Percentiles rank a stretch among this genome's conserved stretches.
These are phyloP conservation scores for barley (Hordeum vulgare) DNA, from an alignment of 176 grass and related monocot genomes.

Conservation along the genomic window MorexV3_pseudomolecules_assembly NC_058524.1:45383680-45384179, in stretches of 20 bases:
- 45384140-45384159: neutral
- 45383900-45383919: neutral
- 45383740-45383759: neutral
- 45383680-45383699: neutral
- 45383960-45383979: neutral
- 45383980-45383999: neutral
- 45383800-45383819: constrained; percentile 35
- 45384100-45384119: neutral
- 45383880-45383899: neutral
- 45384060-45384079: neutral
- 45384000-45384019: neutral
- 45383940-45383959: neutral
- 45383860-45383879: constrained; percentile 21
- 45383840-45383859: constrained; percentile 40
- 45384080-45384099: neutral
- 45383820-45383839: constrained; percentile 44
- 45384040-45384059: neutral
- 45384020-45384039: neutral
- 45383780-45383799: constrained; percentile 38
- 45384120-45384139: neutral
- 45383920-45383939: neutral
- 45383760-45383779: constrained; percentile 26
- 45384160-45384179: neutral
- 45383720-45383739: neutral
- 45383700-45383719: neutral